Percentiles rank a stretch among this genome's conserved stretches.
These are phyloP conservation scores for Kwoniella sp. DNA, from an alignment of 768 basidiomycete species.

Conservation along the genomic window DNA sequence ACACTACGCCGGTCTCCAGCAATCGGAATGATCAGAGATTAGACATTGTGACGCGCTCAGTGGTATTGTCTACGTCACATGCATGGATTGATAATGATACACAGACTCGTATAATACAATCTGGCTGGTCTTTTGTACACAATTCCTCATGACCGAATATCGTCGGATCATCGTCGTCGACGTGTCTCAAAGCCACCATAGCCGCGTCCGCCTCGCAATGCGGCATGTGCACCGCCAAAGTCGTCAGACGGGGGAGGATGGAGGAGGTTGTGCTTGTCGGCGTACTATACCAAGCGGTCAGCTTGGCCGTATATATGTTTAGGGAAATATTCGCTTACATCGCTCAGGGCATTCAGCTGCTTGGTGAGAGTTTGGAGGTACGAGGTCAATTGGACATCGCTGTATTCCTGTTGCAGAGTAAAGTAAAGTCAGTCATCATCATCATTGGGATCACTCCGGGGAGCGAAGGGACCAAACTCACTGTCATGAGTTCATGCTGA, in stretches of 20 bases:
- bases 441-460: too few species aligned
- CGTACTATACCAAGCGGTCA: conserved; percentile 3
- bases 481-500: conserved; percentile 72
- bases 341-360: conserved; percentile 81
- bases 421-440: too few species aligned
- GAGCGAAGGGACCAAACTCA: conserved; percentile 5
- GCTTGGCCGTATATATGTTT: neutral
- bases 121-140: too few species aligned
- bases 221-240: conserved; percentile 1
- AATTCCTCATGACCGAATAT: too few species aligned
- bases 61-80: neutral
- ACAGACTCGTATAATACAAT: too few species aligned
- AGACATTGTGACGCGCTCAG: neutral
- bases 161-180: conserved; percentile 11
- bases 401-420: conserved; percentile 72
- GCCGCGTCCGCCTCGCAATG: conserved; percentile 2
- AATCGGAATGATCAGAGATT: neutral
- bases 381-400: conserved; percentile 89
- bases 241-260: conserved; percentile 19
- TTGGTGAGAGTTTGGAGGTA: conserved; percentile 87
- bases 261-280: conserved; percentile 26
- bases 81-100: neutral
- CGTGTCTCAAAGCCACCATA: conserved; percentile 3
- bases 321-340: conserved; percentile 62
- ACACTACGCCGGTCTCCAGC: conserved; percentile 27